A percentile compares a stretch with the other conserved stretches of the same genome.
Conservation (phyloP, 345 rosid genomes). For the Syzygium oleosum region DNA sequence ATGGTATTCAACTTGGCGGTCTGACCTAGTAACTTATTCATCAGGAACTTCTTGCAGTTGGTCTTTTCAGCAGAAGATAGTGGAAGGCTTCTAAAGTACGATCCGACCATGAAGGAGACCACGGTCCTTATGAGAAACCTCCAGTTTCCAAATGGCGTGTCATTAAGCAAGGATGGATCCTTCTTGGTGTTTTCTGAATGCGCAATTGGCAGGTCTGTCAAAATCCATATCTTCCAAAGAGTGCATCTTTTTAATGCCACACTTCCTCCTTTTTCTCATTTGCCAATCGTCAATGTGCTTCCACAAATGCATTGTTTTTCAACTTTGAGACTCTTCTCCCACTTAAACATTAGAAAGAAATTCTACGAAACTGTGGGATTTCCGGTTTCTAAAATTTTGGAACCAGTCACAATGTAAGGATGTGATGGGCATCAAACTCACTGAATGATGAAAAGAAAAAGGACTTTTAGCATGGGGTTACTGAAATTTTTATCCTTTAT, state of each 20-base stretch:
- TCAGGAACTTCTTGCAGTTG: constrained; percentile 84
- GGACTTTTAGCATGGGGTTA: background rate
- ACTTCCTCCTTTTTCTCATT: background rate
- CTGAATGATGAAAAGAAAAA: background rate
- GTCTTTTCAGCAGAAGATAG: constrained; percentile 56
- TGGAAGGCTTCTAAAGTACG: constrained; percentile 78
- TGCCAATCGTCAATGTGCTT: background rate
- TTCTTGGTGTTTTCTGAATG: constrained; percentile 68
- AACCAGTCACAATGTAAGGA: background rate
- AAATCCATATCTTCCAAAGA: background rate
- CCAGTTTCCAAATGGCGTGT: constrained; percentile 79
- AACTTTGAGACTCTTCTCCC: background rate
- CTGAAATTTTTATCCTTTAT: background rate
- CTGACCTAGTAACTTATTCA: constrained; percentile 2
- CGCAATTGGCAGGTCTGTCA: constrained; percentile 52
- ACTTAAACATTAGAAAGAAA: background rate
- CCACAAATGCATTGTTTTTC: background rate
- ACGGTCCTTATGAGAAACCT: constrained; percentile 51
- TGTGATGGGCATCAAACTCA: background rate
- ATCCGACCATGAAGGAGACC: constrained; percentile 52
- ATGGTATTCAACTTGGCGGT: background rate
- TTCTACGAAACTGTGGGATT: background rate
- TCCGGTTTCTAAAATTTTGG: background rate
- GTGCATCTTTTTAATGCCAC: background rate
- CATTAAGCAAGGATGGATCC: constrained; percentile 82